These are phyloP conservation scores for Pythium rhizo-oryzae DNA, from an alignment of 352 stramenopile genomes.

Conservation along the genomic window DNA sequence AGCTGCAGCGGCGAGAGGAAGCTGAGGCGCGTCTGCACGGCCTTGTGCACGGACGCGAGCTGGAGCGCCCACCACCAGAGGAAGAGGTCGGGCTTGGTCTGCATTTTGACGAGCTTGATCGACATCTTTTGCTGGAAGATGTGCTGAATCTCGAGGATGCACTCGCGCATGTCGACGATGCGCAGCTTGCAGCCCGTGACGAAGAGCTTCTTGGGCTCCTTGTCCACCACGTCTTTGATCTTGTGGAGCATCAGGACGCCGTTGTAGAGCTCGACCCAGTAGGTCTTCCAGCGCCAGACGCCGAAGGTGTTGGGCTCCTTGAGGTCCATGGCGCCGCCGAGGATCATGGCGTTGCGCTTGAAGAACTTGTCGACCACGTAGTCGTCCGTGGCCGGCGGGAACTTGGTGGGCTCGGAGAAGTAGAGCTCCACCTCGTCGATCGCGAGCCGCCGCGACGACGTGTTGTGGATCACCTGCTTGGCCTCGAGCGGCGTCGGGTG, in stretches of 20 bases:
- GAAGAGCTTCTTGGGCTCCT: constrained; percentile 46
- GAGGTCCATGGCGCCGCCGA: constrained; percentile 53
- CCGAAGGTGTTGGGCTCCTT: constrained; percentile 13
- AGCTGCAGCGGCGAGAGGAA: constrained; percentile 53
- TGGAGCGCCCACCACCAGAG: constrained; percentile 82
- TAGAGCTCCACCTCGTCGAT: constrained; percentile 32
- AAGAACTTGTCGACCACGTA: constrained; percentile 44
- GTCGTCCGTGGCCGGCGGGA: constrained; percentile 22
- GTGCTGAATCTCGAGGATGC: constrained; percentile 61
- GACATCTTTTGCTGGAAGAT: constrained; percentile 49
- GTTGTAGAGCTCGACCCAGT: constrained; percentile 73
- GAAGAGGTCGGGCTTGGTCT: constrained; percentile 63
- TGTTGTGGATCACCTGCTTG: constrained; percentile 32
- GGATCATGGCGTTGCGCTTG: constrained; percentile 48
- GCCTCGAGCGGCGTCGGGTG: constrained; percentile 26
- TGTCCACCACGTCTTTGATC: constrained; percentile 57
- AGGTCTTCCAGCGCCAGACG: constrained; percentile 26
- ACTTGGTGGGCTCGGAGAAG: constrained; percentile 31
- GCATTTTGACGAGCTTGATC: constrained; percentile 48
- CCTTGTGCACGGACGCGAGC: constrained; percentile 50
- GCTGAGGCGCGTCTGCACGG: constrained; percentile 40
- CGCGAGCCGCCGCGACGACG: constrained; percentile 23
- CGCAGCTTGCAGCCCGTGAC: constrained; percentile 46
- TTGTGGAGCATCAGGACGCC: constrained; percentile 66
- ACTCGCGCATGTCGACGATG: constrained; percentile 57